These are phyloP conservation scores for Phytophthora constricta DNA, from an alignment of 352 stramenopile species.

Conservation along the genomic window DNA sequence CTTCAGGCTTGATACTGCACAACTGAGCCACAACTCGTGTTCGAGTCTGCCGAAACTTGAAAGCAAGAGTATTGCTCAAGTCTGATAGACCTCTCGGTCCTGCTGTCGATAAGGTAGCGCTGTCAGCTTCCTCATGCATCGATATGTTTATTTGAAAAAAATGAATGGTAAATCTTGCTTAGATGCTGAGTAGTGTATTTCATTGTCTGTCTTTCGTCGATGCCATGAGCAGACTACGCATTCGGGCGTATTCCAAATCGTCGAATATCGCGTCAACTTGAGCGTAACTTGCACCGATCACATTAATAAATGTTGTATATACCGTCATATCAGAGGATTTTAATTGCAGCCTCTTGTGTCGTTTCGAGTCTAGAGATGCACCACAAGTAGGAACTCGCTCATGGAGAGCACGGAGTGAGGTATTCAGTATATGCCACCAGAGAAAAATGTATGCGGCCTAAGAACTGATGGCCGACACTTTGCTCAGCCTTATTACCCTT, in stretches of 20 bases:
- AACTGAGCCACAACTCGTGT: conserved; percentile 11
- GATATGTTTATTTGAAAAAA: conserved; percentile 23
- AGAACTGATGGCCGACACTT: too few species aligned
- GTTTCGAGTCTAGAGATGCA: neutral
- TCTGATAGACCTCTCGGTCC: conserved; percentile 19
- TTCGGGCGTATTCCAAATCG: conserved; percentile 5
- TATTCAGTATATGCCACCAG: too few species aligned
- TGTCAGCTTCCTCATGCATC: conserved; percentile 11
- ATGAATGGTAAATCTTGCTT: conserved; percentile 18
- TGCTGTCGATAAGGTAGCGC: conserved; percentile 10
- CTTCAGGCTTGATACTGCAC: conserved; percentile 25
- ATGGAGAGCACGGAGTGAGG: too few species aligned
- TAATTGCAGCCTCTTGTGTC: conserved; percentile 13
- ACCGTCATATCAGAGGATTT: conserved; percentile 16
- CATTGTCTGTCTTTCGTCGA: neutral
- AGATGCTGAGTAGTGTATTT: conserved; percentile 22
- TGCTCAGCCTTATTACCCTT: too few species aligned
- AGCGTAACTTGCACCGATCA: conserved; percentile 19
- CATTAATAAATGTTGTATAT: conserved; percentile 15
- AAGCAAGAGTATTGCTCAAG: conserved; percentile 33
- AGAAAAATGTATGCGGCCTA: too few species aligned
- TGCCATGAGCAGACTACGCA: neutral
- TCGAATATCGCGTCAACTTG: conserved; percentile 20
- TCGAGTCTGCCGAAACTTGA: conserved; percentile 32
- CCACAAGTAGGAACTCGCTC: too few species aligned